Percentiles rank a stretch among this genome's conserved stretches.
These are phyloP conservation scores for Alternaria gaisen DNA, from an alignment of 2,329 filamentous ascomycete genomes.

Conservation along the genomic window DNA sequence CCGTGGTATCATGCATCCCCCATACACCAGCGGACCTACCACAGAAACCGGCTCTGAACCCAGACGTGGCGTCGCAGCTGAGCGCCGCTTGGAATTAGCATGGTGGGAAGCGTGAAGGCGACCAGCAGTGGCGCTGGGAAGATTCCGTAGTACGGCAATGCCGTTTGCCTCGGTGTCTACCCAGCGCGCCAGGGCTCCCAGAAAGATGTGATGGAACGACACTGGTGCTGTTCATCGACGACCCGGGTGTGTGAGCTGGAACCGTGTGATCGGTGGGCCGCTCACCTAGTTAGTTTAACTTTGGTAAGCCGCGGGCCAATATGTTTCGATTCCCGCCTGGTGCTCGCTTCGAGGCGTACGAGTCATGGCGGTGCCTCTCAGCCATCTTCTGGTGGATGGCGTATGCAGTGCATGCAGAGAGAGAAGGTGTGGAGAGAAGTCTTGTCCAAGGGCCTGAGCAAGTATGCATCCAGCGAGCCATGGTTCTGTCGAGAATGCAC, in stretches of 20 bases:
- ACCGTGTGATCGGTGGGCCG: conserved; percentile 16
- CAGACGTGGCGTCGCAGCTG: not conserved
- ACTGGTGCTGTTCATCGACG: not conserved
- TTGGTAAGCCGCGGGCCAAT: conserved; percentile 16
- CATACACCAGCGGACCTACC: conserved; percentile 6
- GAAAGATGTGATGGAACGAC: conserved; percentile 4
- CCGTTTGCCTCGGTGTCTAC: not conserved
- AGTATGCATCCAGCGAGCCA: not conserved
- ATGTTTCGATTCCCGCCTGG: conserved; percentile 11
- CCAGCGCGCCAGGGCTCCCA: not conserved
- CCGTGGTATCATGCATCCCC: conserved; percentile 11
- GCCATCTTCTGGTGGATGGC: not conserved
- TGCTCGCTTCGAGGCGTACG: conserved; percentile 12
- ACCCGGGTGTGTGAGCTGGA: conserved; percentile 10
- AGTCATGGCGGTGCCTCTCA: conserved; percentile 6
- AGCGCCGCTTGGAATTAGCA: conserved; percentile 5
- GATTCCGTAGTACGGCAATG: not conserved
- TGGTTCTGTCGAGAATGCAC: conserved; percentile 2
- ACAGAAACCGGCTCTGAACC: conserved; percentile 4
- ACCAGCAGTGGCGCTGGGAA: not conserved
- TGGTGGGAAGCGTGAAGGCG: conserved; percentile 4
- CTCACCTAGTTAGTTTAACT: conserved; percentile 3
- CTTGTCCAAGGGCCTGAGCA: not conserved
- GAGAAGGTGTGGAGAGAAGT: not conserved
- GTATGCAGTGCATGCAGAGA: not conserved